These are phyloP conservation scores for Tothia fuscella DNA, from an alignment of 2,329 filamentous ascomycete species.

Conservation along the genomic window DNA sequence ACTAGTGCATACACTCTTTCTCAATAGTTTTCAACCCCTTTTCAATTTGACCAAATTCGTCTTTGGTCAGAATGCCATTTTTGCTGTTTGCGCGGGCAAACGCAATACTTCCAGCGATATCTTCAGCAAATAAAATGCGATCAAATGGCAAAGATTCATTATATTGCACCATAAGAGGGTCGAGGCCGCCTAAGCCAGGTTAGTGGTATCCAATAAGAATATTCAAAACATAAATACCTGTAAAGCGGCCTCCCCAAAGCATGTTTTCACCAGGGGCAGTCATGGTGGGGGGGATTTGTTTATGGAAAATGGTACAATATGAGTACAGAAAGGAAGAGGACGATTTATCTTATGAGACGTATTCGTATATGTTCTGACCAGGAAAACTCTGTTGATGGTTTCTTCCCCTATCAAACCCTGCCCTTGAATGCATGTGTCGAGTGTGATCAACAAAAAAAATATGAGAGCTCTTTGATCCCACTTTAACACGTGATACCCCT, in stretches of 20 bases:
- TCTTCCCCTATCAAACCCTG: too few relatives aligned
- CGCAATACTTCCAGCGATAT: slow-evolving; percentile 69
- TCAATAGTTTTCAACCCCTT: slow-evolving; percentile 50
- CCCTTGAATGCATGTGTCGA: too few relatives aligned
- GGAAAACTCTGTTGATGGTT: too few relatives aligned
- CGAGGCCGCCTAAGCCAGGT: slow-evolving; percentile 51
- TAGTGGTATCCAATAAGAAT: neutral
- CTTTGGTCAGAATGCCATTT: slow-evolving; percentile 56
- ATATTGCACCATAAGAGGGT: slow-evolving; percentile 77
- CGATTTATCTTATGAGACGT: too few relatives aligned
- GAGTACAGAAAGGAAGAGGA: too few relatives aligned
- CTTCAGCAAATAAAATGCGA: slow-evolving; percentile 63
- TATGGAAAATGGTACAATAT: too few relatives aligned
- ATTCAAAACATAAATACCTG: slow-evolving; percentile 28
- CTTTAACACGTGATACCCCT: too few relatives aligned
- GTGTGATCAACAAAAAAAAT: too few relatives aligned
- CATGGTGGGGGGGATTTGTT: too few relatives aligned
- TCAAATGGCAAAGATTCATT: slow-evolving; percentile 75
- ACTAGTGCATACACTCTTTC: slow-evolving; percentile 41
- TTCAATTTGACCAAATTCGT: slow-evolving; percentile 66
- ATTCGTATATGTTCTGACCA: too few relatives aligned
- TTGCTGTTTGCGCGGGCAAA: slow-evolving; percentile 72
- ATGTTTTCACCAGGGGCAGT: too few relatives aligned
- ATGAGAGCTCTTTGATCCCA: too few relatives aligned
- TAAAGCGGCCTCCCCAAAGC: slow-evolving; percentile 52